phyloP scores from a whole-genome alignment of 768 basidiomycete species.

The Rhizopogon rudus region DNA sequence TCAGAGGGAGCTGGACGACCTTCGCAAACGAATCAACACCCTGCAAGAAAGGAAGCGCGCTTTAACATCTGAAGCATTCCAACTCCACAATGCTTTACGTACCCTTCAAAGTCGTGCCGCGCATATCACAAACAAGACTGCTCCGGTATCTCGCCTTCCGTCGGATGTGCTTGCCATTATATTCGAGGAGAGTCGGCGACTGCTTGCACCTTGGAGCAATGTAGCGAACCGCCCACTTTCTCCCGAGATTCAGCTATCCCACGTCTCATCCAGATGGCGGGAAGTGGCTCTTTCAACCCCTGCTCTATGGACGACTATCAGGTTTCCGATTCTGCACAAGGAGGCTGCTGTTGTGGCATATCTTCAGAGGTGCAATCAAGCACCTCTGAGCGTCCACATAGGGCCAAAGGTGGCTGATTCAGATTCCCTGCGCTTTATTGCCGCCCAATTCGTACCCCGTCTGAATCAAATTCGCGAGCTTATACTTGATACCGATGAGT shows the following conservation, averaged over 20 bases:
- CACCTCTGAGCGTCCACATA: constrained; percentile 27
- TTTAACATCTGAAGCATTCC: constrained; percentile 18
- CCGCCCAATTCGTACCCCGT: constrained; percentile 23
- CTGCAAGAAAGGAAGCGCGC: constrained; percentile 19
- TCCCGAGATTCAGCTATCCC: constrained; percentile 29
- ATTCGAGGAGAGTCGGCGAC: constrained; percentile 26
- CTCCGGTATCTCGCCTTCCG: constrained; percentile 24
- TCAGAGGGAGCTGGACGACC: constrained; percentile 21
- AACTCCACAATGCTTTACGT: constrained; percentile 22
- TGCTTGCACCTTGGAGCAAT: constrained; percentile 22
- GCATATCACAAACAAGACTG: constrained; percentile 25
- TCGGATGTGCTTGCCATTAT: constrained; percentile 30
- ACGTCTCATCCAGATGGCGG: constrained; percentile 31
- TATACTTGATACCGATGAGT: constrained; percentile 25
- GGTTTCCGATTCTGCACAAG: constrained; percentile 25
- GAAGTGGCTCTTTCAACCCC: constrained; percentile 29
- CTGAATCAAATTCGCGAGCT: constrained; percentile 26
- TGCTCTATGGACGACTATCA: constrained; percentile 31
- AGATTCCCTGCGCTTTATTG: constrained; percentile 19
- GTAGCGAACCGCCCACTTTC: constrained; percentile 23
- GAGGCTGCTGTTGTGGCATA: constrained; percentile 24
- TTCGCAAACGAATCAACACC: constrained; percentile 13
- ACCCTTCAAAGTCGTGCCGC: constrained; percentile 27
- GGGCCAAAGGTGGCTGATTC: constrained; percentile 22
- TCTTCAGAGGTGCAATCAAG: constrained; percentile 26